These are phyloP conservation scores for Rubus parviflorus DNA, from an alignment of 306 rosid genomes.

Conservation along the genomic window DNA sequence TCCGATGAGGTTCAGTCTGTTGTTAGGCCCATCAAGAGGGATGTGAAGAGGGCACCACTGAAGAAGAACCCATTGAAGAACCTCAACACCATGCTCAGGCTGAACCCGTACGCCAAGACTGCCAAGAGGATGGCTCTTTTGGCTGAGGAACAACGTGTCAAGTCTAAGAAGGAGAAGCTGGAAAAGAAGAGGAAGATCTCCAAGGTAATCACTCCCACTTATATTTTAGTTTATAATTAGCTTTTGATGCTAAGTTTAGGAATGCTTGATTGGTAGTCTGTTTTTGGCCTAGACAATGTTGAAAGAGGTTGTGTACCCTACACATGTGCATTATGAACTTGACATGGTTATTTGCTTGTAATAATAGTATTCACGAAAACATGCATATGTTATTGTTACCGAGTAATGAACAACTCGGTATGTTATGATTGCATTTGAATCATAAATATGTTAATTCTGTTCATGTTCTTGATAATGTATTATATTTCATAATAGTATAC, in stretches of 20 bases:
- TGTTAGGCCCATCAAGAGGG: conserved; percentile 77
- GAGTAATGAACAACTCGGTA: background rate
- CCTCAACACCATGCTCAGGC: conserved; percentile 59
- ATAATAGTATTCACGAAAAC: too few relatives aligned
- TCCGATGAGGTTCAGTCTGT: conserved; percentile 85
- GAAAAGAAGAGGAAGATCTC: conserved; percentile 73
- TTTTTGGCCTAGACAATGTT: background rate
- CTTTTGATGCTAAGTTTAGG: too few relatives aligned
- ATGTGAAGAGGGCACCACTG: conserved; percentile 50
- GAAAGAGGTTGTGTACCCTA: background rate
- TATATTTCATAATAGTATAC: background rate
- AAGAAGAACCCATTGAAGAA: conserved; percentile 90
- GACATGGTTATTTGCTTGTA: too few relatives aligned
- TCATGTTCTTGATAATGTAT: background rate
- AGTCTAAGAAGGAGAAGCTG: conserved; percentile 83
- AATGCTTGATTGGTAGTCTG: background rate
- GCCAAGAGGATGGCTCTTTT: conserved; percentile 73
- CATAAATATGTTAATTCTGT: background rate
- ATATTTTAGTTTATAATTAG: background rate
- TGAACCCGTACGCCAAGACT: conserved; percentile 83
- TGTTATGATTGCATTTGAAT: background rate
- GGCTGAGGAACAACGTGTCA: conserved; percentile 73
- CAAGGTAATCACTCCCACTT: conserved; percentile 38
- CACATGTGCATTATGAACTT: background rate
- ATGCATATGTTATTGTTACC: background rate